Percentiles rank a stretch among this genome's conserved stretches.
Conservation (phyloP, 768 basidiomycete genomes). For the Suillus tomentosus region DNA sequence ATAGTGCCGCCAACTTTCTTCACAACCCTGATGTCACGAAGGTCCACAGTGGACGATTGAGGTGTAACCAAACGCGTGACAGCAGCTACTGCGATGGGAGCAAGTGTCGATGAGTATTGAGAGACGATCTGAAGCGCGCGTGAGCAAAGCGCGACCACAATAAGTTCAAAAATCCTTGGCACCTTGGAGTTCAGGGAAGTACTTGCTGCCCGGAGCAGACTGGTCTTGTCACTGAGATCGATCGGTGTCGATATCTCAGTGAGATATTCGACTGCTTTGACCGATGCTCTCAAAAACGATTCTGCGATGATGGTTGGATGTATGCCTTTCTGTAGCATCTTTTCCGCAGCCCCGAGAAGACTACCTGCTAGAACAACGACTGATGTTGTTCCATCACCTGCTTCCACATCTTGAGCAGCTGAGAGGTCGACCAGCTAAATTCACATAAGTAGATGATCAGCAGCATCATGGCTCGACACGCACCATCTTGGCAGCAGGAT, state of each 20-base stretch:
- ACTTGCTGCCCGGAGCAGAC: conserved; percentile 87
- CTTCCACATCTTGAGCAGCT: conserved; percentile 97
- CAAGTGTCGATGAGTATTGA: conserved; percentile 96
- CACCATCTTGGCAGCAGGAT: conserved; percentile 98
- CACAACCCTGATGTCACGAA: conserved; percentile 93
- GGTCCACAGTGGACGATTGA: conserved; percentile 92
- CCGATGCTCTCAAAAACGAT: conserved; percentile 89
- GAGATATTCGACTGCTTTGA: conserved; percentile 91
- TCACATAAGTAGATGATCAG: conserved; percentile 8
- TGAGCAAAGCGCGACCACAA: conserved; percentile 3
- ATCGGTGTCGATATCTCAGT: conserved; percentile 92
- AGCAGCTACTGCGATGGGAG: conserved; percentile 98
- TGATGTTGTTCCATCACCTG: conserved; percentile 97
- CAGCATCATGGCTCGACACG: background rate
- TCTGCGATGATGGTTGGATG: conserved; percentile 98
- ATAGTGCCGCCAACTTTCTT: conserved; percentile 99
- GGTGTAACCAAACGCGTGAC: conserved; percentile 90
- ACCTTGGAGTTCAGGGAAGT: conserved; percentile 98
- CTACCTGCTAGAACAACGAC: conserved; percentile 97
- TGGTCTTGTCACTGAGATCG: conserved; percentile 84
- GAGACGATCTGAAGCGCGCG: conserved; percentile 79
- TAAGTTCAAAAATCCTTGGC: background rate
- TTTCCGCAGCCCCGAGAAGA: conserved; percentile 92
- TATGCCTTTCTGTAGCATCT: conserved; percentile 94
- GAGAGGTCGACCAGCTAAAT: conserved; percentile 93